phyloP scores from a whole-genome alignment of 805 yeast species.

The Yueomyces sp. region DNA sequence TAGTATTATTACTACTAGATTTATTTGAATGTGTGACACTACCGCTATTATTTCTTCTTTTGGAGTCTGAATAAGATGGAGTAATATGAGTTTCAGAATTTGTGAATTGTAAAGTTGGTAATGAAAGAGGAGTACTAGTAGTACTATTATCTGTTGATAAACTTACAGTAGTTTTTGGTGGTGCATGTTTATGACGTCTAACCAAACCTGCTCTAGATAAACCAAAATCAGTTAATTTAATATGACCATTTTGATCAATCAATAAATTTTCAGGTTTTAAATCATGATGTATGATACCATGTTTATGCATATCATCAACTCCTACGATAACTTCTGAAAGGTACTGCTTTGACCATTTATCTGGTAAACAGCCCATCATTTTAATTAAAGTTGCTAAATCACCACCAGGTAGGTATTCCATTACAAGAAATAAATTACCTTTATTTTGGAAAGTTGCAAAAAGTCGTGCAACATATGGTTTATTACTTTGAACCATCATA shows the following conservation, averaged over 20 bases:
- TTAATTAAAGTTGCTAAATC: slow-evolving; percentile 82
- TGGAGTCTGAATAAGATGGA: not conserved
- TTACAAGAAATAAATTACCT: slow-evolving; percentile 78
- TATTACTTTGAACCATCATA: slow-evolving; percentile 93
- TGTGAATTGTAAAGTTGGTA: not conserved
- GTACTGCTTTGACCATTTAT: slow-evolving; percentile 75
- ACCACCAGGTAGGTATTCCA: slow-evolving; percentile 96
- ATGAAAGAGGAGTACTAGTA: not conserved
- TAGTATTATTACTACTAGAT: not conserved
- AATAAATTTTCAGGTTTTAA: slow-evolving; percentile 87
- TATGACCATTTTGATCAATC: slow-evolving; percentile 76
- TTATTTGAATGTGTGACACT: not conserved
- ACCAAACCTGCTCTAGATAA: slow-evolving; percentile 79
- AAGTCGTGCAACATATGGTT: slow-evolving; percentile 84
- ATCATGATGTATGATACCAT: slow-evolving; percentile 90
- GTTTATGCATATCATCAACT: slow-evolving; percentile 73
- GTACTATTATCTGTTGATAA: not conserved
- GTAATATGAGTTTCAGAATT: not conserved
- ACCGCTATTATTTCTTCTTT: not conserved
- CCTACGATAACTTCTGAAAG: slow-evolving; percentile 86
- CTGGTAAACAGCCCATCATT: slow-evolving; percentile 70
- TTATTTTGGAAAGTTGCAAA: slow-evolving; percentile 80
- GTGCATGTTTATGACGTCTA: slow-evolving; percentile 48
- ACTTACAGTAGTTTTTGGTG: slow-evolving; percentile 3
- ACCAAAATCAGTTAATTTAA: slow-evolving; percentile 92